Base-by-base conservation (phyloP, 805 yeast genomes). In the Metschnikowia kofuensis region DNA sequence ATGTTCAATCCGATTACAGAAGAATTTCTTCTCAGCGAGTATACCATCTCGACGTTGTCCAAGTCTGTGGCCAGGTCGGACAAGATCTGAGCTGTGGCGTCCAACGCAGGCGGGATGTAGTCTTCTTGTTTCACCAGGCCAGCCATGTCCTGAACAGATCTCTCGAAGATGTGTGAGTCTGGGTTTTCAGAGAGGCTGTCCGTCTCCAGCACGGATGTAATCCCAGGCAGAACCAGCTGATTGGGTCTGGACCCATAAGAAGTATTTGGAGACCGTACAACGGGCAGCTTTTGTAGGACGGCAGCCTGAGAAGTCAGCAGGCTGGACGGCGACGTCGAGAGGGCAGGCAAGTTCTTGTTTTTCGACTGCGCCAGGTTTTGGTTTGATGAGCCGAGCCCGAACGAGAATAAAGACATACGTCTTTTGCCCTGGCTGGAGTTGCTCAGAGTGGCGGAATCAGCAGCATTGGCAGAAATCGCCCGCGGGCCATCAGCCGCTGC, bases 51-150 rank as follows among this genome's bases (percentile, higher is more conserved):
- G 12, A 87, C 82, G 47, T 79, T 76, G 55, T 86, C 85, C 51
- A 89, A 76, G 58, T 85, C 80, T 5, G 85, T 72, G 39, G 72
- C 67, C 57, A 82, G 83, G 12, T 83, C 78, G 38, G 83, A 74
- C 35, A 87, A 71, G 51, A 85, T 80, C 15, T 83, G 77, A 5
- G 94, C 79, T 8, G 96, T 89, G 21, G 78, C 78, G 58, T 88
- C 96, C 56, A 89, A 71, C 7, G 88, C 88, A 0, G 96, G 91
- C 1, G 95, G 87, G 16, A 89, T 87, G 56, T 68, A 79, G 65
- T 89, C 87, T 64, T 88, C 84, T 8, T 71, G 66, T 34, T 77
- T 70, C 46, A 69, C 61, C 41, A 44, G 61, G 35, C 64, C 65
- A 14, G 53, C 40, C 48, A 55, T 50, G 47, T 71, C 76, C 50